Evolutionary conservation across 2,329 filamentous ascomycete species (phyloP), one percentile per base, ranked within the genome.

Genomic region (Gaeumannomyces tritici): DNA sequence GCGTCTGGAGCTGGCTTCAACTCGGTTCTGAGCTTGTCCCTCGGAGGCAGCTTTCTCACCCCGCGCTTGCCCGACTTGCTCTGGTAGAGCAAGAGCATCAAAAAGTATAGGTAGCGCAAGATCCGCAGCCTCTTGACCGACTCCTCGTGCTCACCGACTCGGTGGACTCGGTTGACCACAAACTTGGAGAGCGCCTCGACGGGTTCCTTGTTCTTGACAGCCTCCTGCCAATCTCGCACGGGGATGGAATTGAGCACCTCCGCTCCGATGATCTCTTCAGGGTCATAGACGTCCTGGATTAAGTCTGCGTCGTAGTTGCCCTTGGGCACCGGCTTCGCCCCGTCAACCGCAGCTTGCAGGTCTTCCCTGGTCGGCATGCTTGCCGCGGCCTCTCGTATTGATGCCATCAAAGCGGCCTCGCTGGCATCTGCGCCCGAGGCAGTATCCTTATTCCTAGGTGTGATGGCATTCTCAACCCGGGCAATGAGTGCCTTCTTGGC

Each of bases 401-500:
- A 81, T 27, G 82, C 78, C 66, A 93, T 79, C 62, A 91, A 82
- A 9, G 83, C 85, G 59, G 77, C 75, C 58, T 84, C 80, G 3
- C 83, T 79, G 47, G 80, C 75, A 63, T 83, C 80, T 51, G 81
- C 76, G 64, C 83, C 82, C 62, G 71, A 73, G 56, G 70, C 72
- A 47, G 74, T 71, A 68, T 72, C 65, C 58, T 65, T 63, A 62
- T 71, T 75, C 69, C 73, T 72, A 55, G 78, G 74, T 55, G 75
- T 76, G 67, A 93, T 91, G 24, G 89, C 88, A 70, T 93, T 92
- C 68, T 89, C 81, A 2, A 86, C 85, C 66, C 83, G 80, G 62
- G 87, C 83, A 31, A 82, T 80, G 67, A 95, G 85, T 1, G 85
- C 88, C 76, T 93, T 93, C 79, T 87, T 89, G 27, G 90, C 89